phyloP scores from a whole-genome alignment of 106 monocot genomes.

The Ottelia alismoides region DNA sequence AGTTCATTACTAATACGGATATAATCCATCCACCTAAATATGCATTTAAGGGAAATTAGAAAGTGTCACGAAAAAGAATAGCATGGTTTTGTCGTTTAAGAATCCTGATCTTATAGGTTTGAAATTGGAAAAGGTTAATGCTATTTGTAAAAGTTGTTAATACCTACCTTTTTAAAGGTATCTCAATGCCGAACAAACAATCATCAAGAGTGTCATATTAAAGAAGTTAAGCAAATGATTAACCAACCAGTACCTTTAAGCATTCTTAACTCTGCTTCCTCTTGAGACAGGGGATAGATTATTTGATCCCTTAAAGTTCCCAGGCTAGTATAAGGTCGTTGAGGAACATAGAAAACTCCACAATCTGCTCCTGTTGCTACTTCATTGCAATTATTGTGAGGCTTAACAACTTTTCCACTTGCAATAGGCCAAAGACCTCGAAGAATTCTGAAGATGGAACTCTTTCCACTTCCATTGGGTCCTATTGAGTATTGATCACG shows the following conservation, averaged over 20 bases:
- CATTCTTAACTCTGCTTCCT: constrained; percentile 66
- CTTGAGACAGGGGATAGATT: constrained; percentile 86
- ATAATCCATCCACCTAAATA: neutral
- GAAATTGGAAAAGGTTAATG: neutral
- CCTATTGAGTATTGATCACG: constrained; percentile 30
- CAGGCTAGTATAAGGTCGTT: constrained; percentile 86
- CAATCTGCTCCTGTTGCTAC: constrained; percentile 12
- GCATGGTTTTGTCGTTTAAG: too few species aligned
- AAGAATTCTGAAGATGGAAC: constrained; percentile 91
- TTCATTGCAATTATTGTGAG: constrained; percentile 26
- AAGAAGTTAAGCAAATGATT: neutral
- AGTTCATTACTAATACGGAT: neutral
- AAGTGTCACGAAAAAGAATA: neutral
- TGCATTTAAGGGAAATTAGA: neutral
- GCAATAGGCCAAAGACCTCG: constrained; percentile 79
- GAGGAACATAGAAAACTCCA: constrained; percentile 72
- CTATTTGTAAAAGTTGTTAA: neutral
- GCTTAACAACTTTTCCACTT: constrained; percentile 56
- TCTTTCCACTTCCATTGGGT: constrained; percentile 99
- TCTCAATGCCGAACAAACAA: neutral
- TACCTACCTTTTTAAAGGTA: neutral
- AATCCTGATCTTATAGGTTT: neutral
- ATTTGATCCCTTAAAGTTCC: constrained; percentile 98
- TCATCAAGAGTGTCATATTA: neutral
- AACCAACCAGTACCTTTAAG: constrained; percentile 33